These are phyloP conservation scores for Paramecium sexaurelia DNA, from an alignment of 73 alveolate species.

Conservation along the genomic window DNA sequence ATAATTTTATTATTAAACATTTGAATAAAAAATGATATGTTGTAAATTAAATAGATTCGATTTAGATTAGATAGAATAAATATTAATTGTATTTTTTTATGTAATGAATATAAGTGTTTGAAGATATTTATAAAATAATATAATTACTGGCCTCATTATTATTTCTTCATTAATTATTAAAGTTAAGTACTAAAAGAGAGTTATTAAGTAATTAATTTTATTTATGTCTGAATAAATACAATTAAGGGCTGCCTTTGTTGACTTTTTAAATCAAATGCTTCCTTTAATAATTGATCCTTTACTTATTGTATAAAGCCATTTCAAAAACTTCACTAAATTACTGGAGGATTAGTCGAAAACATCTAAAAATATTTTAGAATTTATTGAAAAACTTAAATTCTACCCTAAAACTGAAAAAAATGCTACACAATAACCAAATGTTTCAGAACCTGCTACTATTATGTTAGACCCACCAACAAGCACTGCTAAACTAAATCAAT, in stretches of 20 bases:
- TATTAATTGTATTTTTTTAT: too few species aligned
- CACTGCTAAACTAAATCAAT: not conserved
- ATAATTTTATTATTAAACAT: too few species aligned
- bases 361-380: not conserved
- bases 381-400: slow-evolving; percentile 18
- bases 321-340: not conserved
- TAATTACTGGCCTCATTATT: not conserved
- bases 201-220: not conserved
- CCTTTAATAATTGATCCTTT: slow-evolving; percentile 7
- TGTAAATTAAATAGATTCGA: too few species aligned
- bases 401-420: not conserved
- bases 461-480: not conserved
- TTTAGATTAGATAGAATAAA: too few species aligned
- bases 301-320: not conserved
- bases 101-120: too few species aligned
- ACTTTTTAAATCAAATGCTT: slow-evolving; percentile 28
- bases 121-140: not conserved
- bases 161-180: not conserved
- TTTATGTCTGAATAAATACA: not conserved
- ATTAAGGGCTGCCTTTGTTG: slow-evolving; percentile 24
- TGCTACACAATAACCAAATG: not conserved
- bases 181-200: not conserved
- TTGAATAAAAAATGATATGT: too few species aligned
- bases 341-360: not conserved
- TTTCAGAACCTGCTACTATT: not conserved